Conservation (phyloP, 1,284 basidiomycete genomes). For the Ustilago nuda region DNA sequence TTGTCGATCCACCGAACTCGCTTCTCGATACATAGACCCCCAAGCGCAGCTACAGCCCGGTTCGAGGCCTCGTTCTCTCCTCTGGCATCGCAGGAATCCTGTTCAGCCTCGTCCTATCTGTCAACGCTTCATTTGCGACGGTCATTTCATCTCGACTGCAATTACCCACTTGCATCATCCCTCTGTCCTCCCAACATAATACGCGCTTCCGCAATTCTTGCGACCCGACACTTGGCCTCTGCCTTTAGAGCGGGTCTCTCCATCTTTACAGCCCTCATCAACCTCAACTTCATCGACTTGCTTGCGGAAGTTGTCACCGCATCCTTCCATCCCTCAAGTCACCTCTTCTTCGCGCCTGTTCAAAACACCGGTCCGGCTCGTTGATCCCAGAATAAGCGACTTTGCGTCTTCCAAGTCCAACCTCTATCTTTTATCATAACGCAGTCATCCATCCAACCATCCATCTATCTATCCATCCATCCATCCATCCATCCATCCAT, state of each 20-base stretch:
- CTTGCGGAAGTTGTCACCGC: not conserved
- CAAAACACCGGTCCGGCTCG: not conserved
- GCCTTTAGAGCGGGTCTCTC: no score
- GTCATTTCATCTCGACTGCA: not conserved
- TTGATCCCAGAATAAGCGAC: not conserved
- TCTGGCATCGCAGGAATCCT: not conserved
- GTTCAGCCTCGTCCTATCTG: not conserved
- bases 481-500: not conserved
- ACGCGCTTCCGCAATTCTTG: not conserved
- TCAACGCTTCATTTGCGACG: not conserved
- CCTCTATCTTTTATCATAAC: not conserved
- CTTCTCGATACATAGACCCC: not conserved
- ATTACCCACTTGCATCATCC: not conserved
- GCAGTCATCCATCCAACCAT: not conserved
- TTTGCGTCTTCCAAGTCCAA: not conserved
- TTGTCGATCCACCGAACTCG: slow-evolving; percentile 2
- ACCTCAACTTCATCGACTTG: not conserved
- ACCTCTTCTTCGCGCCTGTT: not conserved
- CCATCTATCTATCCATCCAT: not conserved
- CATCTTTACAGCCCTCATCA: no score
- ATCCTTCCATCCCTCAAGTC: not conserved
- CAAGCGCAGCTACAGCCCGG: not conserved
- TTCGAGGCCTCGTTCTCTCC: not conserved
- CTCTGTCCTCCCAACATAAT: not conserved
- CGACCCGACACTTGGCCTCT: not conserved